Percentiles rank a stretch among this genome's conserved stretches.
phyloP scores from a whole-genome alignment of 2,329 filamentous ascomycete genomes.

The Parastagonospora avenae region DNA sequence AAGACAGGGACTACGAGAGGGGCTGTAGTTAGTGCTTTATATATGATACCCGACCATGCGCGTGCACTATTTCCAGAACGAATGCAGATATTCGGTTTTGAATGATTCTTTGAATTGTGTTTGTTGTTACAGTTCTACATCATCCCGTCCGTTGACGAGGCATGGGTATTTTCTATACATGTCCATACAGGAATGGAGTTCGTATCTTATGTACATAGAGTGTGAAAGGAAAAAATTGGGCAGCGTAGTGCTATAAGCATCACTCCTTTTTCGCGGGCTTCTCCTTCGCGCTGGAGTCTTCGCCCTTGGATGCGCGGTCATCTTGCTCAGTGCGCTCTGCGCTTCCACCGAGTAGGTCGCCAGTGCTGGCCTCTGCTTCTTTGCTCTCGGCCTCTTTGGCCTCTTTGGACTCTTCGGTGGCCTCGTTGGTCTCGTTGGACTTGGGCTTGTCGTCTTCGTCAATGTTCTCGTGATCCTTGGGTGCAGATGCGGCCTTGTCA shows the following conservation, averaged over 20 bases:
- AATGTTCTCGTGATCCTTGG: constrained; percentile 88
- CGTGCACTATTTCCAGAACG: no score
- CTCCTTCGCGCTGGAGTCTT: constrained; percentile 24
- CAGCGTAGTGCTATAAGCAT: neutral
- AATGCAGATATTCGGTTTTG: no score
- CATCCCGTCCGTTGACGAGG: constrained; percentile 7
- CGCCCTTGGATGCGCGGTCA: constrained; percentile 28
- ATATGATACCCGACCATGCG: no score
- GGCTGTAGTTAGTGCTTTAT: no score
- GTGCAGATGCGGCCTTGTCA: constrained; percentile 74
- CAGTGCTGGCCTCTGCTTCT: constrained; percentile 41
- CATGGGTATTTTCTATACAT: constrained; percentile 24
- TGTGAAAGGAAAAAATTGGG: constrained; percentile 9
- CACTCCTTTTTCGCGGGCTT: constrained; percentile 21
- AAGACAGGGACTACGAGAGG: no score
- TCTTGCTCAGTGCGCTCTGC: constrained; percentile 43
- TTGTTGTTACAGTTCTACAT: constrained; percentile 13
- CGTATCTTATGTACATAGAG: constrained; percentile 27
- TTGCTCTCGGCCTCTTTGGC: constrained; percentile 27
- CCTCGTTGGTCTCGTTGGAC: constrained; percentile 9
- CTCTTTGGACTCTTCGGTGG: constrained; percentile 16
- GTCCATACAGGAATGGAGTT: constrained; percentile 10
- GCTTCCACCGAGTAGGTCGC: constrained; percentile 27
- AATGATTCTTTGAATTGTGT: no score
- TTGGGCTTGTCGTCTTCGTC: constrained; percentile 85